phyloP scores from a whole-genome alignment of 2,329 filamentous ascomycete species.

The Penicillium capsulatum region DNA sequence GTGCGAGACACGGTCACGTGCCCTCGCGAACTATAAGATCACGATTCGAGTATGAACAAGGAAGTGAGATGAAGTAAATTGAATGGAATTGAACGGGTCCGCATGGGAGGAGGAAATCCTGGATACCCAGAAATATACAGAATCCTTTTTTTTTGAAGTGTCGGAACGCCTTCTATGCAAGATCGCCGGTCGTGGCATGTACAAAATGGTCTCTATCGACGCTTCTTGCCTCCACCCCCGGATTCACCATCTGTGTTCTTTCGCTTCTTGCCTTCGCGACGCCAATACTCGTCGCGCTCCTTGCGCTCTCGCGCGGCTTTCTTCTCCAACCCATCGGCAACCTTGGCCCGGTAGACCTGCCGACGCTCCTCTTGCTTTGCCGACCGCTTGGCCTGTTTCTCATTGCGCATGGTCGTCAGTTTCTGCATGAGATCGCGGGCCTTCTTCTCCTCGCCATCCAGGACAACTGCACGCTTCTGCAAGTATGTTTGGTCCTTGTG shows the following conservation, averaged over 20 bases:
- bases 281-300: constrained; percentile 91
- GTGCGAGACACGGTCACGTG: constrained; percentile 36
- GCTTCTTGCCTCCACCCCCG: constrained; percentile 47
- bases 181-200: constrained; percentile 14
- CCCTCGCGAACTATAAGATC: constrained; percentile 1
- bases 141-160: constrained; percentile 13
- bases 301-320: constrained; percentile 80
- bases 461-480: constrained; percentile 90
- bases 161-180: constrained; percentile 27
- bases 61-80: not conserved
- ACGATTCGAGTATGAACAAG: too few species aligned
- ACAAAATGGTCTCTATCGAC: constrained; percentile 29
- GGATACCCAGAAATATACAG: too few species aligned
- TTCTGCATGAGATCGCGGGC: constrained; percentile 88
- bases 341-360: constrained; percentile 73
- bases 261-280: constrained; percentile 78
- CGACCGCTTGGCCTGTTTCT: constrained; percentile 77
- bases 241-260: constrained; percentile 53
- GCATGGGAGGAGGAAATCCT: too few species aligned
- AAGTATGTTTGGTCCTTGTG: constrained; percentile 81
- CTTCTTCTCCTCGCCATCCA: constrained; percentile 81
- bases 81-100: not conserved
- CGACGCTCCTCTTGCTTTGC: constrained; percentile 86
- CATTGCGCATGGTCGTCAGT: constrained; percentile 82
- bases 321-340: constrained; percentile 79